These are phyloP conservation scores for Rhynchospora breviuscula DNA, from an alignment of 176 grass and related monocot genomes.

Conservation along the genomic window DNA sequence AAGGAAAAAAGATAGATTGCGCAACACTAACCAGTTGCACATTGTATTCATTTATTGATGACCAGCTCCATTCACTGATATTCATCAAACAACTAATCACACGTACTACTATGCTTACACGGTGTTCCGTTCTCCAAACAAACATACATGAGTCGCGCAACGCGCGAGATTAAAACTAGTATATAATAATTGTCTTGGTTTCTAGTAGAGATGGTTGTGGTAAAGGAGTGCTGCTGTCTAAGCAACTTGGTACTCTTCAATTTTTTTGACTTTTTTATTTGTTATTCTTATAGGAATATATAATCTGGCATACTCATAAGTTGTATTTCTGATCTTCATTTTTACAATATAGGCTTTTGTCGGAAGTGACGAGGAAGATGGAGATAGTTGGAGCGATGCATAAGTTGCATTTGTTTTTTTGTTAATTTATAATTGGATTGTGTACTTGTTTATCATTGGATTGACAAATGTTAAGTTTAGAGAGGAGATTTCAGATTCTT, in stretches of 20 bases:
- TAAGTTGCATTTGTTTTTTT: slow-evolving; percentile 21
- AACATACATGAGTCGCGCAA: too few species aligned
- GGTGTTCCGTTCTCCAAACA: too few species aligned
- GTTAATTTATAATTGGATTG: not conserved
- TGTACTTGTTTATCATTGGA: too few species aligned
- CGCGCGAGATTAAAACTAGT: too few species aligned
- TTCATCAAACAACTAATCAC: too few species aligned
- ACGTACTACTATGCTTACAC: too few species aligned
- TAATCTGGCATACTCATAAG: not conserved
- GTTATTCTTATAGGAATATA: not conserved
- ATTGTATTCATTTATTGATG: too few species aligned
- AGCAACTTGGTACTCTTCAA: not conserved
- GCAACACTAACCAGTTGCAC: too few species aligned
- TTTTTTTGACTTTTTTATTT: not conserved
- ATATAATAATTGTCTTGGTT: not conserved
- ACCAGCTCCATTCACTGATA: too few species aligned
- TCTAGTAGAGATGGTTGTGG: not conserved
- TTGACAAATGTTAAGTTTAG: too few species aligned
- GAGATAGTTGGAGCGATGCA: slow-evolving; percentile 89
- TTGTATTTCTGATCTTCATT: not conserved
- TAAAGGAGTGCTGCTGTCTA: not conserved
- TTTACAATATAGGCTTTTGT: slow-evolving; percentile 51
- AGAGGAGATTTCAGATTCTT: too few species aligned
- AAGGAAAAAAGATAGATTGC: too few species aligned
- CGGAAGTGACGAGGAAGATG: slow-evolving; percentile 92